A percentile compares a stretch with the other conserved stretches of the same genome.
Evolutionary conservation across 257 asterid genomes (phyloP).

Genomic region (Solanum lycopersicoides): DNA sequence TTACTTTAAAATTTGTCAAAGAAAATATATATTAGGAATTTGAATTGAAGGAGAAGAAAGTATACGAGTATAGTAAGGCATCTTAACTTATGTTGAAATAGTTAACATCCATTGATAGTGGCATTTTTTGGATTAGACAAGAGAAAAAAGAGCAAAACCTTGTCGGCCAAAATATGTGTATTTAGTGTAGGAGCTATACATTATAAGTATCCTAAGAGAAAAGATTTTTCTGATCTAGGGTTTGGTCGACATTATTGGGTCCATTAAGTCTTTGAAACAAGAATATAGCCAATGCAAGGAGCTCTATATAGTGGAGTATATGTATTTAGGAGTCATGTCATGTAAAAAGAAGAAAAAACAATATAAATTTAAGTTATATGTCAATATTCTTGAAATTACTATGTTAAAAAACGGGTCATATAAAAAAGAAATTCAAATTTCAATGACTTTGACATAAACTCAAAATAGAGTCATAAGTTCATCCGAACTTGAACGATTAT

Average conservation of each 20-base stretch:
- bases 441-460: background rate
- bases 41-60: background rate
- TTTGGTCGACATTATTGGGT: conserved; percentile 18
- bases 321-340: conserved; percentile 8
- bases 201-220: background rate
- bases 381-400: too few relatives aligned
- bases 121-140: conserved; percentile 23
- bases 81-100: conserved; percentile 8
- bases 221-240: conserved; percentile 14
- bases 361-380: background rate
- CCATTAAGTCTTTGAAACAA: background rate
- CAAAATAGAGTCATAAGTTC: background rate
- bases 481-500: background rate
- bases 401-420: background rate
- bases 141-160: conserved; percentile 11
- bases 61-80: background rate
- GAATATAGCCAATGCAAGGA: conserved; percentile 1
- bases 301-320: conserved; percentile 1
- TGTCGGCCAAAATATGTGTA: conserved; percentile 39
- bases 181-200: background rate
- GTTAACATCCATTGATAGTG: conserved; percentile 35
- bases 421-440: background rate
- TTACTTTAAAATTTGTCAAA: background rate
- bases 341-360: background rate
- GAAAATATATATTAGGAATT: background rate